phyloP scores from a whole-genome alignment of 768 basidiomycete species.

The Leucocoprinus leucothites region DNA sequence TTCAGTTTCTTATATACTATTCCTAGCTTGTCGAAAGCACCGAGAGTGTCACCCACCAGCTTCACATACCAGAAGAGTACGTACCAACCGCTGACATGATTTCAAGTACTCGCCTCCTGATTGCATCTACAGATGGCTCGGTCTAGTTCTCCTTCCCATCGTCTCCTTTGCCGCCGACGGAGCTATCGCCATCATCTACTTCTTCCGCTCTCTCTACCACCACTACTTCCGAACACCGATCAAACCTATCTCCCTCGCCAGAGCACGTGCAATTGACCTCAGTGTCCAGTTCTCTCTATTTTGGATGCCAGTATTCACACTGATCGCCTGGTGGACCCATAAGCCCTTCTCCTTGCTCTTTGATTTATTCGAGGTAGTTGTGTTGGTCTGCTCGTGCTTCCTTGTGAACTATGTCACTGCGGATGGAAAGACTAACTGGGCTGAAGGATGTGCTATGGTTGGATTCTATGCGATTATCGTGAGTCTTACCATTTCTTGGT shows the following conservation, averaged over 20 bases:
- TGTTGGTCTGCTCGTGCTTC: slow-evolving; percentile 66
- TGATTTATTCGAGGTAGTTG: slow-evolving; percentile 66
- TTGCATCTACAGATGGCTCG: slow-evolving; percentile 56
- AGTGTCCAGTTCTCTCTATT: slow-evolving; percentile 76
- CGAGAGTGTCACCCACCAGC: slow-evolving; percentile 43
- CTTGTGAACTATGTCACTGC: slow-evolving; percentile 79
- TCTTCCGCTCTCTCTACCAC: slow-evolving; percentile 40
- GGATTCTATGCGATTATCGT: slow-evolving; percentile 69
- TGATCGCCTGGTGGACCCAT: slow-evolving; percentile 64
- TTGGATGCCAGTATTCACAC: slow-evolving; percentile 73
- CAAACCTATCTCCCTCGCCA: slow-evolving; percentile 57
- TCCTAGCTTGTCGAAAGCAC: slow-evolving; percentile 62
- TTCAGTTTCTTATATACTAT: neutral
- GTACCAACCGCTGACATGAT: slow-evolving; percentile 11
- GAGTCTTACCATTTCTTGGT: slow-evolving; percentile 11
- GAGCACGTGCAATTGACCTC: slow-evolving; percentile 69
- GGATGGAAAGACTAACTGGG: slow-evolving; percentile 79
- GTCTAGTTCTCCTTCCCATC: slow-evolving; percentile 66
- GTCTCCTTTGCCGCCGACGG: slow-evolving; percentile 76
- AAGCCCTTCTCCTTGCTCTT: slow-evolving; percentile 66
- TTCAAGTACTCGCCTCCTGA: neutral
- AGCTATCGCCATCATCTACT: slow-evolving; percentile 55
- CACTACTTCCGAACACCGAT: slow-evolving; percentile 36
- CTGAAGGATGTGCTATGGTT: slow-evolving; percentile 65
- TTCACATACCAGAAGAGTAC: slow-evolving; percentile 51